Evolutionary conservation across 352 stramenopile species (phyloP).

Genomic region (Phytophthora citrophthora): DNA sequence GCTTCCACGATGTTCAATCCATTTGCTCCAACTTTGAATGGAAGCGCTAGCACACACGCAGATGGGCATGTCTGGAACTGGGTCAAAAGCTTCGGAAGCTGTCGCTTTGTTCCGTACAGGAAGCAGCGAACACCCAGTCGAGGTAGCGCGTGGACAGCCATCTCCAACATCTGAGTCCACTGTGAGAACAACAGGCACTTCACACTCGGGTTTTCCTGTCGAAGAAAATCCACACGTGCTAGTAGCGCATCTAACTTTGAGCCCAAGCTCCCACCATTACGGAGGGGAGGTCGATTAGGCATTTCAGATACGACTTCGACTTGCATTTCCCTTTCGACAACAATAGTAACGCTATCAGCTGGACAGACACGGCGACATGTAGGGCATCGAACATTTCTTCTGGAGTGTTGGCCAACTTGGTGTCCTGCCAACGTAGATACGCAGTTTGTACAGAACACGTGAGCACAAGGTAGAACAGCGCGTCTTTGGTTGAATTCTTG

Average conservation of each 20-base stretch:
- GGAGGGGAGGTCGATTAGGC: neutral
- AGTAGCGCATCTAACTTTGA: conserved; percentile 80
- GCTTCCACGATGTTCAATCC: conserved; percentile 93
- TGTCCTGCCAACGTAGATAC: conserved; percentile 41
- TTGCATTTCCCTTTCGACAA: conserved; percentile 20
- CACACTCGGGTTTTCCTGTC: conserved; percentile 57
- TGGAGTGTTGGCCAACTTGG: conserved; percentile 2
- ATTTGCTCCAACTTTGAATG: conserved; percentile 90
- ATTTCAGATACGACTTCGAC: neutral
- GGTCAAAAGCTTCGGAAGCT: conserved; percentile 49
- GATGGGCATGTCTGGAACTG: conserved; percentile 59
- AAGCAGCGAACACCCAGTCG: conserved; percentile 76
- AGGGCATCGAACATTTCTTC: conserved; percentile 54
- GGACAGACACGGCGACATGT: conserved; percentile 55
- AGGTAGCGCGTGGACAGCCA: conserved; percentile 31
- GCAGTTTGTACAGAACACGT: conserved; percentile 78
- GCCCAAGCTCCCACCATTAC: conserved; percentile 47
- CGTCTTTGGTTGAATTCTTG: conserved; percentile 64
- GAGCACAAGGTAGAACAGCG: conserved; percentile 86
- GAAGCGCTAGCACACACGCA: conserved; percentile 73
- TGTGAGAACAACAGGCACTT: conserved; percentile 93
- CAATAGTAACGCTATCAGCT: conserved; percentile 27
- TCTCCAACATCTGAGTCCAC: conserved; percentile 89
- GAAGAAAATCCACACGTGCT: conserved; percentile 51
- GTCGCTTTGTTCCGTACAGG: conserved; percentile 62